Conservation (phyloP, 2,329 filamentous ascomycete genomes). For the Epicoccum nigrum region DNA sequence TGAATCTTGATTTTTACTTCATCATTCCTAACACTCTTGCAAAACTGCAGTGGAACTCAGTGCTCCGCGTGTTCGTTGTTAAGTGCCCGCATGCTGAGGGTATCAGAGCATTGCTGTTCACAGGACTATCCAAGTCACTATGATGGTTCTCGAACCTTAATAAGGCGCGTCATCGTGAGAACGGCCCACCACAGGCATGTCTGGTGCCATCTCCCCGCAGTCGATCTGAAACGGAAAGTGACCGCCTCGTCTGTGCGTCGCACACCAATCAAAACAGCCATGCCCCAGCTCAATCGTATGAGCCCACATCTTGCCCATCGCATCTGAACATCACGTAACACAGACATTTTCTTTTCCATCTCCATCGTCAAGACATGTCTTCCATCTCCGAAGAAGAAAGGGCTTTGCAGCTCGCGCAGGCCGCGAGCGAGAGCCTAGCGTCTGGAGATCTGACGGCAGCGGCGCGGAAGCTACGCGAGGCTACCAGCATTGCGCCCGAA, state of each 20-base stretch:
- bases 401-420: constrained; percentile 39
- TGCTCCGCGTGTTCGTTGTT: no score
- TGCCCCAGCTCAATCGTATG: constrained; percentile 25
- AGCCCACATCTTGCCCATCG: constrained; percentile 20
- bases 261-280: constrained; percentile 20
- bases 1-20: background rate
- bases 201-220: constrained; percentile 16
- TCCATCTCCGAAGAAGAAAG: constrained; percentile 36
- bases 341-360: background rate
- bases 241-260: constrained; percentile 27
- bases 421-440: constrained; percentile 35
- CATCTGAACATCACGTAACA: constrained; percentile 21
- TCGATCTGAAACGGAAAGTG: constrained; percentile 17
- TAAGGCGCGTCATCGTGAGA: constrained; percentile 4
- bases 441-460: constrained; percentile 48
- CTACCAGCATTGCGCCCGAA: constrained; percentile 51
- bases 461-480: constrained; percentile 52
- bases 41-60: no score
- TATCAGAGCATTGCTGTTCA: no score
- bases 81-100: no score
- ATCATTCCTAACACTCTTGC: background rate
- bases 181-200: constrained; percentile 8
- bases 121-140: no score
- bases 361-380: constrained; percentile 30
- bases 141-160: background rate